phyloP scores from a whole-genome alignment of 495 filamentous ascomycete species.

The Penicillium fimorum region DNA sequence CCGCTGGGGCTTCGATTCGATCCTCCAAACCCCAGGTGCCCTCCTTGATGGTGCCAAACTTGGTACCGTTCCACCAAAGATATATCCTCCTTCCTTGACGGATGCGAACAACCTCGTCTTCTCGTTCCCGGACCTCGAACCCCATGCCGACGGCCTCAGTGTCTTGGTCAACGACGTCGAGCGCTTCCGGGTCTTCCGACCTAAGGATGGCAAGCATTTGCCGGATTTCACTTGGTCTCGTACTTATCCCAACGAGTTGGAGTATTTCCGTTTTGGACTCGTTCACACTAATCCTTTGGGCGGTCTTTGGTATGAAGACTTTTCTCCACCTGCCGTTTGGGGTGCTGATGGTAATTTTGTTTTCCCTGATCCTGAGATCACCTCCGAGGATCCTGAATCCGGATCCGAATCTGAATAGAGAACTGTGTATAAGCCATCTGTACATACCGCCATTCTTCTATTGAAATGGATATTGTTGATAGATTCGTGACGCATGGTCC shows the following conservation, averaged over 20 bases:
- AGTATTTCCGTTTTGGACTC: slow-evolving; percentile 83
- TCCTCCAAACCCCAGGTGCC: slow-evolving; percentile 56
- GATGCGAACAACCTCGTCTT: slow-evolving; percentile 47
- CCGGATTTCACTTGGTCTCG: slow-evolving; percentile 48
- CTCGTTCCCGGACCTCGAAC: slow-evolving; percentile 37
- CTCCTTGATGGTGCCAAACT: slow-evolving; percentile 51
- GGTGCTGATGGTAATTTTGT: slow-evolving; percentile 52
- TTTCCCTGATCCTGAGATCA: slow-evolving; percentile 13
- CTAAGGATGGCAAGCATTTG: slow-evolving; percentile 33
- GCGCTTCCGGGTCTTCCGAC: slow-evolving; percentile 46
- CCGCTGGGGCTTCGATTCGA: slow-evolving; percentile 62
- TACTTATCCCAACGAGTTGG: slow-evolving; percentile 46
- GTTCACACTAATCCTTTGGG: slow-evolving; percentile 50
- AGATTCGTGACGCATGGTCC: neutral
- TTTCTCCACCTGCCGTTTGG: slow-evolving; percentile 74
- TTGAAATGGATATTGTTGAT: neutral
- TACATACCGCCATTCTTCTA: neutral
- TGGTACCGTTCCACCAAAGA: slow-evolving; percentile 46
- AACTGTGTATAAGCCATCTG: neutral
- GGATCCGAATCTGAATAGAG: slow-evolving; percentile 2
- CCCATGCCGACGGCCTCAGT: slow-evolving; percentile 53
- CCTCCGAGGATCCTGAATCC: neutral
- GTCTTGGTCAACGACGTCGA: slow-evolving; percentile 61
- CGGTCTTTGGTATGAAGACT: slow-evolving; percentile 68
- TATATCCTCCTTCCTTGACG: slow-evolving; percentile 34